These are phyloP conservation scores for Claviceps sp. DNA, from an alignment of 2,329 filamentous ascomycete species.

Conservation along the genomic window DNA sequence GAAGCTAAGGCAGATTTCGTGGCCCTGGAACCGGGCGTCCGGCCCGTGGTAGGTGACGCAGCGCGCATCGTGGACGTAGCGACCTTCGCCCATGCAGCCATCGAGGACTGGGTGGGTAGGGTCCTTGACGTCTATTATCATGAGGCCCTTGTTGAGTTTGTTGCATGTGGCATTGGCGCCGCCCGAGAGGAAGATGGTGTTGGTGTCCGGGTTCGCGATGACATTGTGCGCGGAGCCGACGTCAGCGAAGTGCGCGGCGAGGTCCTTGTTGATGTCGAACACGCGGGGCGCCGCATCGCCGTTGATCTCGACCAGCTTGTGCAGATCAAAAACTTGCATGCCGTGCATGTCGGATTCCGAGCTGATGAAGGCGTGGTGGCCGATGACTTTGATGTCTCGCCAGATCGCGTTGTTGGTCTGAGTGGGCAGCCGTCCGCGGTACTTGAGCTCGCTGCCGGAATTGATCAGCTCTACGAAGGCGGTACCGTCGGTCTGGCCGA, in stretches of 20 bases:
- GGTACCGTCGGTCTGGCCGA: slow-evolving; percentile 33
- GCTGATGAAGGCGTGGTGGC: slow-evolving; percentile 23
- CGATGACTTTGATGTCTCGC: slow-evolving; percentile 29
- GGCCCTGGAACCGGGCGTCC: slow-evolving; percentile 24
- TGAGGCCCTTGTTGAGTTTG: slow-evolving; percentile 33
- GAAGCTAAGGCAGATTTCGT: slow-evolving; percentile 39
- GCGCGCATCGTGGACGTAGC: slow-evolving; percentile 39
- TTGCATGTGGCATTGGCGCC: slow-evolving; percentile 14
- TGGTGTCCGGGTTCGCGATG: slow-evolving; percentile 22
- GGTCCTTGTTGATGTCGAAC: slow-evolving; percentile 18
- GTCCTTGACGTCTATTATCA: slow-evolving; percentile 41
- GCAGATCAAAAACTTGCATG: slow-evolving; percentile 51
- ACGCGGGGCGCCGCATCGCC: slow-evolving; percentile 22
- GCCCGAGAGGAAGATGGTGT: slow-evolving; percentile 29
- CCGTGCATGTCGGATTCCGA: slow-evolving; percentile 35
- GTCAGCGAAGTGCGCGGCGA: slow-evolving; percentile 20
- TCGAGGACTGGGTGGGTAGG: slow-evolving; percentile 35
- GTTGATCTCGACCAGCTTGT: slow-evolving; percentile 27
- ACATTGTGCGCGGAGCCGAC: slow-evolving; percentile 33
- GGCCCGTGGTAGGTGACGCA: slow-evolving; percentile 40
- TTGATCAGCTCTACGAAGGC: slow-evolving; percentile 31
- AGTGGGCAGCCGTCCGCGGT: slow-evolving; percentile 31
- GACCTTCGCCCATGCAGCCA: slow-evolving; percentile 34
- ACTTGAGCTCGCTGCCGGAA: slow-evolving; percentile 25
- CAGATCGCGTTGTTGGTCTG: slow-evolving; percentile 22